Conservation (phyloP, 2,329 filamentous ascomycete species). For the Fusarium sp. region DNA sequence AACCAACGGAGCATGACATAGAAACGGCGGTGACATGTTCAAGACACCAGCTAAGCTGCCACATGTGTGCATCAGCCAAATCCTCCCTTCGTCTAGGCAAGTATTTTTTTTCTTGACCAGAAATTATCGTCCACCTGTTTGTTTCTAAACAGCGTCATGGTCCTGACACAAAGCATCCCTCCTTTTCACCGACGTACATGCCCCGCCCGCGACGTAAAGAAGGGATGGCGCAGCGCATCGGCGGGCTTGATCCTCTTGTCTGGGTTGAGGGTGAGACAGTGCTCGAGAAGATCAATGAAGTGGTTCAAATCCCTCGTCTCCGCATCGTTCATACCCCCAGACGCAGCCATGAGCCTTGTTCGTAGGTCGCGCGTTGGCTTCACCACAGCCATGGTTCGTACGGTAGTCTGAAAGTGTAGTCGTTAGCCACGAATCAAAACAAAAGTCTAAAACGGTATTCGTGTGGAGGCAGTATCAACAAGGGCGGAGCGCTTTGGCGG, state of each 20-base stretch:
- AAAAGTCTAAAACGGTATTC: constrained; percentile 23
- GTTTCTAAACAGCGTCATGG: constrained; percentile 21
- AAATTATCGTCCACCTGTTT: constrained; percentile 8
- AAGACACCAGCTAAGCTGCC: constrained; percentile 24
- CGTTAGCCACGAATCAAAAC: constrained; percentile 34
- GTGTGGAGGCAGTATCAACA: constrained; percentile 17
- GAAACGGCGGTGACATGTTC: constrained; percentile 32
- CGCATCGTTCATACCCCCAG: constrained; percentile 75
- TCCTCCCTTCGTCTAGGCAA: constrained; percentile 32
- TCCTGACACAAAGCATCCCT: constrained; percentile 5
- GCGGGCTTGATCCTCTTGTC: constrained; percentile 88
- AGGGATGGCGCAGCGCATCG: constrained; percentile 89
- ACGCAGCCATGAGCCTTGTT: constrained; percentile 77
- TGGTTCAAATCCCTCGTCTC: constrained; percentile 81
- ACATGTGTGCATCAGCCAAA: constrained; percentile 18
- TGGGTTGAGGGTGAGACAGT: constrained; percentile 87
- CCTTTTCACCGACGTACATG: constrained; percentile 37
- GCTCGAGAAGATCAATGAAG: constrained; percentile 88
- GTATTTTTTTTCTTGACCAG: constrained; percentile 7
- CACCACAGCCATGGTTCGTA: constrained; percentile 72
- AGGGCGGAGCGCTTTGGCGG: constrained; percentile 29
- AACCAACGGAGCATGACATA: constrained; percentile 28
- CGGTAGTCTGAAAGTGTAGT: constrained; percentile 62
- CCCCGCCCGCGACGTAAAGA: constrained; percentile 66
- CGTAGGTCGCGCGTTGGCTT: constrained; percentile 86